Percentiles rank a stretch among this genome's conserved stretches.
Evolutionary conservation across 1,139 yeast species (phyloP).

Genomic region (Meyerozyma sp.): DNA sequence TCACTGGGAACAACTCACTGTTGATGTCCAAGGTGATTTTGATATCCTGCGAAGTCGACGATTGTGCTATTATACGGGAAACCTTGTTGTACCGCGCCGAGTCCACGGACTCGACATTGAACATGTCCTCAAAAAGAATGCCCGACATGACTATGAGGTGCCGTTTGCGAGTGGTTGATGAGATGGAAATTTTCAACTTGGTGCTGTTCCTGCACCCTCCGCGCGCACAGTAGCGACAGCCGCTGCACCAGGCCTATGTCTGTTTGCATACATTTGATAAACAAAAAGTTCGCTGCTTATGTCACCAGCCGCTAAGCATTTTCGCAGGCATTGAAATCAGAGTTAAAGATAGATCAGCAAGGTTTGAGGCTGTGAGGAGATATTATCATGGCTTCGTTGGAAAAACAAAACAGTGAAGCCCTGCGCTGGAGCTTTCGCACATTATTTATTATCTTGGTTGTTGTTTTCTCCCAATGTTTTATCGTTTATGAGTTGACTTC

Average conservation of each 20-base stretch:
- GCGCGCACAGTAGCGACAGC: not conserved
- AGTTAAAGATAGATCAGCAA: not conserved
- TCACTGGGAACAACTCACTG: constrained; percentile 86
- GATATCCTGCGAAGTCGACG: constrained; percentile 79
- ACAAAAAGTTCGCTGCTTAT: not conserved
- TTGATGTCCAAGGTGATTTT: constrained; percentile 88
- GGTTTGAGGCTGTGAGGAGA: no score
- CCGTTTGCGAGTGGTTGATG: not conserved
- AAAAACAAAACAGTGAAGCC: no score
- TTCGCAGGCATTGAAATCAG: no score
- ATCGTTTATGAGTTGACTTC: not conserved
- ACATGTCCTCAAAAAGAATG: constrained; percentile 90
- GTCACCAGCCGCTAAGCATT: no score
- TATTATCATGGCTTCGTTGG: no score
- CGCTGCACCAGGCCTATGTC: not conserved
- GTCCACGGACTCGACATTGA: constrained; percentile 81
- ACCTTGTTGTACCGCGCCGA: constrained; percentile 91
- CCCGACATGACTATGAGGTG: constrained; percentile 53
- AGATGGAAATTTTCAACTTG: not conserved
- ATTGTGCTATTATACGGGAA: constrained; percentile 80
- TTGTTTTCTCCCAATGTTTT: not conserved
- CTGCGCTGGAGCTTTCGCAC: no score
- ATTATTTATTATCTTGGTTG: no score
- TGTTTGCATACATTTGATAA: not conserved
- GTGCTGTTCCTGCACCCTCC: not conserved